Conservation (phyloP, 768 basidiomycete species). For the Polyporus arcularius region DNA sequence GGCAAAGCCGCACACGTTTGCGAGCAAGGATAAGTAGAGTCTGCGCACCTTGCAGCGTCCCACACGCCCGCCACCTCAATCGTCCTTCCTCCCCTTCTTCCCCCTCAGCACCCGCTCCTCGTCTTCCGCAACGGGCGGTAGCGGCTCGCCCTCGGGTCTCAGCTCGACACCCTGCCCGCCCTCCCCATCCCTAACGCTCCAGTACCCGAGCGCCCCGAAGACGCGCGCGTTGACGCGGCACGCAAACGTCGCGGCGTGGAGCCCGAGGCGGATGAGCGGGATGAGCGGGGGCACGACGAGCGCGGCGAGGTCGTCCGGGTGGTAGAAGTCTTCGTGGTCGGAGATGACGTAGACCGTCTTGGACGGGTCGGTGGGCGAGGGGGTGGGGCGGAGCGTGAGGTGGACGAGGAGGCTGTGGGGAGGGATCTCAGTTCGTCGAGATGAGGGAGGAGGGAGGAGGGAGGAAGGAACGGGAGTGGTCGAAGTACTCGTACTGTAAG, state of each 20-base stretch:
- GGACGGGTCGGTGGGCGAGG: conserved; percentile 21
- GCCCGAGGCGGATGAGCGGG: conserved; percentile 36
- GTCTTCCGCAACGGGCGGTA: conserved; percentile 6
- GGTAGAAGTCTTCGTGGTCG: conserved; percentile 61
- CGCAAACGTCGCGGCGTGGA: conserved; percentile 28
- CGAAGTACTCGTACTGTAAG: too few relatives aligned
- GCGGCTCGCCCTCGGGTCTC: conserved; percentile 16
- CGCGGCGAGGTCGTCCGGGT: conserved; percentile 52
- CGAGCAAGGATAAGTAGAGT: too few relatives aligned
- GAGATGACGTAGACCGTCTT: conserved; percentile 49
- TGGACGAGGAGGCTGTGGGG: conserved; percentile 46
- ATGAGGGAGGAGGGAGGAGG: too few relatives aligned
- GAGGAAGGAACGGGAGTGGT: neutral
- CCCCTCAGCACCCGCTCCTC: neutral
- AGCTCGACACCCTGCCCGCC: conserved; percentile 16
- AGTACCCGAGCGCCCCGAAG: conserved; percentile 17
- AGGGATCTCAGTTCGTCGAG: neutral
- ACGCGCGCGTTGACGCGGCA: conserved; percentile 23
- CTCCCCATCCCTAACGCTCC: conserved; percentile 18
- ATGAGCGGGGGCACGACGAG: conserved; percentile 45
- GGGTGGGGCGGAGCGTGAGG: conserved; percentile 42
- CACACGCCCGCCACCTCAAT: too few relatives aligned
- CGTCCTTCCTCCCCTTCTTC: neutral
- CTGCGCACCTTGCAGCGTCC: too few relatives aligned
- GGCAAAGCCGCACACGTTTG: too few relatives aligned